Evolutionary conservation across 1,139 yeast genomes (phyloP), one percentile per base, ranked within the genome.

Genomic region (Hyphopichia buzzinii): DNA sequence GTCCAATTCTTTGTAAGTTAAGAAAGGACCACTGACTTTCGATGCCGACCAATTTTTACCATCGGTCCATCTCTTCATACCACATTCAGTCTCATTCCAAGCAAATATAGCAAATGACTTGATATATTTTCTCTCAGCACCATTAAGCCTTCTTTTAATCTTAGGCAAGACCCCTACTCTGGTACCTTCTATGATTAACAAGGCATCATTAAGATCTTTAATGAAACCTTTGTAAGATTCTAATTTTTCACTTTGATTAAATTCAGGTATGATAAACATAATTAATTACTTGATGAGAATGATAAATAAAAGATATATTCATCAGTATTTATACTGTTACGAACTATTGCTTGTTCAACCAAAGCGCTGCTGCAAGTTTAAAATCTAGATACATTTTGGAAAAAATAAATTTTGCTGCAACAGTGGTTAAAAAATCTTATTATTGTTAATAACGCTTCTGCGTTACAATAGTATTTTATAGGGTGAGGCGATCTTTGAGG

Each of bases 41-140:
- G 85, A 77, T 2, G 89, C 86, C 39, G 81, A 72, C 89, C 89
- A 83, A 28, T 74, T 67, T 44, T 72, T 72, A 26, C 89, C 87
- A 50, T 83, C 90, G 1, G 90, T 83, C 90, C 90, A 83, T 29
- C 89, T 61, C 44, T 79, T 73, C 80, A 83, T 82, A 13, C 81
- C 84, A 35, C 87, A 79, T 46, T 77, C 81, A 16, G 73, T 66
- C 55, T 83, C 89, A 51, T 79, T 81, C 89, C 89, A 83, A 3
- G 81, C 75, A 47, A 78, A 83, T 1, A 83, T 73, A 2, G 81
- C 68, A n/a, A 86, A 85, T 12, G 79, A 70, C 15, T 59, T 59
- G 31, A 83, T 81, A 35, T 57, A 59, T 23, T 63, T 57, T 15
- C 88, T 62, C 52, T 82, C 87, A 26, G 64, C 60, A 13, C 74